Percentiles rank a stretch among this genome's conserved stretches.
Conservation (phyloP, 164 flowering plant genomes). For the Magnolia officinalis region DNA sequence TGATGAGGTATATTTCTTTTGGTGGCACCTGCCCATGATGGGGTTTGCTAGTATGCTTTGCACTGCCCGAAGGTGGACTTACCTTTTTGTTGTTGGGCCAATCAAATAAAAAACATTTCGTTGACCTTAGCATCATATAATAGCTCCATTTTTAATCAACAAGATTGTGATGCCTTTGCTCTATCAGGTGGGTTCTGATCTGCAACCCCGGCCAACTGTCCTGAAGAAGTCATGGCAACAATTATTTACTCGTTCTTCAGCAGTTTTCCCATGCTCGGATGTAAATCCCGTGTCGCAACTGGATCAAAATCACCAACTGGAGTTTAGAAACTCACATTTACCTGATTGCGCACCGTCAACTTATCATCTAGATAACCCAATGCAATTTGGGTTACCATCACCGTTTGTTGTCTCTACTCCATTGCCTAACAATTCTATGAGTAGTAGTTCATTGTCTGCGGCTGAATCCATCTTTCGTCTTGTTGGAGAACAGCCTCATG, state of each 20-base stretch:
- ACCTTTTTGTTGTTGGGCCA: background rate
- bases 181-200: constrained; percentile 44
- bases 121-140: background rate
- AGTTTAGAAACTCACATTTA: constrained; percentile 27
- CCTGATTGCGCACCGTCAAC: constrained; percentile 32
- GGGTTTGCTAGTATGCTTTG: too few species aligned
- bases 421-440: constrained; percentile 32
- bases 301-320: background rate
- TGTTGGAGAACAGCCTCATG: constrained; percentile 36
- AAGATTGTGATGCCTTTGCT: background rate
- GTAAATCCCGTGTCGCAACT: background rate
- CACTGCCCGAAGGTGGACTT: too few species aligned
- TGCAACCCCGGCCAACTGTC: constrained; percentile 34
- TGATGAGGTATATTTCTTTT: too few species aligned
- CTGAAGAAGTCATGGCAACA: constrained; percentile 94
- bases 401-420: constrained; percentile 54
- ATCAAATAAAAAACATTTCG: background rate
- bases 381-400: constrained; percentile 51
- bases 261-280: constrained; percentile 37
- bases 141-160: too few species aligned
- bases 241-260: constrained; percentile 64
- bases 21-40: too few species aligned
- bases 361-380: constrained; percentile 52
- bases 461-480: constrained; percentile 36
- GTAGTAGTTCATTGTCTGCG: constrained; percentile 35